Evolutionary conservation across 1,284 basidiomycete species (phyloP), one percentile per base, ranked within the genome.

Genomic region (Rhizoctonia solani): DNA sequence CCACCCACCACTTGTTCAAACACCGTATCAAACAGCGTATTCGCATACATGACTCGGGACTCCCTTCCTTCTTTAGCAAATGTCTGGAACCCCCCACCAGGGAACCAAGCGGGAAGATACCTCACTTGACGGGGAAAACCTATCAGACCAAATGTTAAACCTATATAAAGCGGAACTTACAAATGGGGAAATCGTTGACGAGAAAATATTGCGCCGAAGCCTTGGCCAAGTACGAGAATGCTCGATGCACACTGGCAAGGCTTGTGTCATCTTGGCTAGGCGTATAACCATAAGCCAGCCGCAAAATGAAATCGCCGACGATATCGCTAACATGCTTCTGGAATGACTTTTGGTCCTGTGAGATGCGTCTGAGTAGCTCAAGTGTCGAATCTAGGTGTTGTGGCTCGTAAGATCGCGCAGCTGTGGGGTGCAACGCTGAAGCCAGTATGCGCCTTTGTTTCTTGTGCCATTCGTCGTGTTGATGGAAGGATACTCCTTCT

Each of bases 111-210:
- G 19, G 56, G 56, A 1, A 49, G 23, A 23, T 59, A 42, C 23
- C 37, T 27, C 16, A 59, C 56, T 59, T 19, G 14, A 34, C 4
- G 3, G n/a, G 16, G 27, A 4, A 8, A 4, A 8, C 11, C 25
- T 39, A 39, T 8, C 16, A 39, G 16, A 16, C 37, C 9, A 25
- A 42, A 44, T 25, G 6, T 19, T 41, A 21, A 6, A 58, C 13
- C 25, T n/a, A 16, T 16, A 8, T 39, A 16, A 29, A 30, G n/a
- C 1, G 19, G n/a, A n/a, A n/a, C 56, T 32, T 23, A 59, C 56
- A 21, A 32, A 59, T 34, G 21, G 56, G 44, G 30, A 59, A 49
- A 23, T 59, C 21, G 29, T 59, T 49, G n/a, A 59, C 41, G 42
- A n/a, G 23, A 21, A 30, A 49, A 23, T 25, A 47, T 16, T 3